Base-by-base conservation (phyloP, 2,329 filamentous ascomycete species). In the Cryphonectria nitschkei region DNA sequence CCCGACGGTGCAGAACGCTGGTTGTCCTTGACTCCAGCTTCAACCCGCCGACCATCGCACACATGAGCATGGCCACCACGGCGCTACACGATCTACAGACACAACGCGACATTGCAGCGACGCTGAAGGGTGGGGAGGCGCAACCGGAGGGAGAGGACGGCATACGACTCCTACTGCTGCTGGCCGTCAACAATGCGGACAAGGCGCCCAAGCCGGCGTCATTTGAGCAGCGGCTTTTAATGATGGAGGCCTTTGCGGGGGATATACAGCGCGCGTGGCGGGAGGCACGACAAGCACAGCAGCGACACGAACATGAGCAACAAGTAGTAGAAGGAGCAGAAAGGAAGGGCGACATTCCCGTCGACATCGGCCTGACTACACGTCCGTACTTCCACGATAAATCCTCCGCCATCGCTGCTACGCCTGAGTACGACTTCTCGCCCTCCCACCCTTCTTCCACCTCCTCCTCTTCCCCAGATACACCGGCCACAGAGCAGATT, bases 351-450 rank as follows among this genome's bases (percentile, higher is more conserved):
- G 75, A 73, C 6, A 61, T 79, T 0, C 79, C 81, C 39, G 80
- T 90, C 5, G 92, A 95, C 74, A 85, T 95, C 52, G 92, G 86
- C 1, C 84, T 96, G 1, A 93, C 92, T 0, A 91, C 87, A 50
- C 84, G 87, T 75, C 90, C 93, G 0, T 94, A 91, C 77, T 96
- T 95, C 76, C 88, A 89, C 70, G 89, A 91, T 76, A 95, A 95
- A 81, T 88, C 89, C 9, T 74, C 76, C 16, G 88, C 88, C 1
- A 89, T 95, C 39, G 81, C 83, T 0, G 76, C 78, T 11, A 79
- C 79, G 0, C 81, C 82, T 0, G 81, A 82, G 52, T 89, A 88
- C 74, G 39, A 61, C 6, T 63, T 66, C 32, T 43, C 62, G 26
- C 43, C 67, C 37, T 8, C 65, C 1, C n/a, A 26, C 9, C 39